A percentile compares a stretch with the other conserved stretches of the same genome.
These are phyloP conservation scores for Fraxinus cuspidata DNA, from an alignment of 257 asterid species.

Conservation along the genomic window DNA sequence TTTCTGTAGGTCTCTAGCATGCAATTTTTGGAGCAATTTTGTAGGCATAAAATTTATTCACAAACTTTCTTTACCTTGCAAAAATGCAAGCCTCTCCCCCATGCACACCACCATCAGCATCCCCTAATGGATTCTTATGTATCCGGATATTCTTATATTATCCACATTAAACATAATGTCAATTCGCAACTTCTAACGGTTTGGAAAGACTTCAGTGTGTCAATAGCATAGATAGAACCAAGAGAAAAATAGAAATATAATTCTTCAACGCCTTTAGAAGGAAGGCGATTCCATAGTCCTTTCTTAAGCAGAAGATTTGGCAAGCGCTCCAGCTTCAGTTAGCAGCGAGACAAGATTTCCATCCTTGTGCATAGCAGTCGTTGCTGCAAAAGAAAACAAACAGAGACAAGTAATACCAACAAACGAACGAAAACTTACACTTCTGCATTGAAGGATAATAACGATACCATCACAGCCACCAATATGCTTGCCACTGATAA, in stretches of 20 bases:
- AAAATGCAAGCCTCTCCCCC: background rate
- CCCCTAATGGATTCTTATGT: background rate
- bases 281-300: background rate
- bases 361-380: slow-evolving; percentile 54
- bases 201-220: background rate
- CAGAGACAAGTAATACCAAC: background rate
- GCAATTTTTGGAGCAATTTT: background rate
- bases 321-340: slow-evolving; percentile 76
- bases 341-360: slow-evolving; percentile 79
- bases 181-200: background rate
- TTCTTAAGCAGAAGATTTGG: slow-evolving; percentile 52
- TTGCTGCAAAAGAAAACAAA: slow-evolving; percentile 46
- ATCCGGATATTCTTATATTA: background rate
- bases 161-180: background rate
- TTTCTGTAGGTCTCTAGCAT: background rate
- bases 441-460: background rate
- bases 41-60: background rate
- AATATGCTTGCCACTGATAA: slow-evolving; percentile 82
- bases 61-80: no score
- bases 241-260: slow-evolving; percentile 3
- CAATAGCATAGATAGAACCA: slow-evolving; percentile 8
- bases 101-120: background rate
- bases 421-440: background rate
- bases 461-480: slow-evolving; percentile 85
- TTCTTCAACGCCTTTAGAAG: slow-evolving; percentile 14